A percentile compares a stretch with the other conserved stretches of the same genome.
These are phyloP conservation scores for Anisodus tanguticus DNA, from an alignment of 257 asterid species.

Conservation along the genomic window DNA sequence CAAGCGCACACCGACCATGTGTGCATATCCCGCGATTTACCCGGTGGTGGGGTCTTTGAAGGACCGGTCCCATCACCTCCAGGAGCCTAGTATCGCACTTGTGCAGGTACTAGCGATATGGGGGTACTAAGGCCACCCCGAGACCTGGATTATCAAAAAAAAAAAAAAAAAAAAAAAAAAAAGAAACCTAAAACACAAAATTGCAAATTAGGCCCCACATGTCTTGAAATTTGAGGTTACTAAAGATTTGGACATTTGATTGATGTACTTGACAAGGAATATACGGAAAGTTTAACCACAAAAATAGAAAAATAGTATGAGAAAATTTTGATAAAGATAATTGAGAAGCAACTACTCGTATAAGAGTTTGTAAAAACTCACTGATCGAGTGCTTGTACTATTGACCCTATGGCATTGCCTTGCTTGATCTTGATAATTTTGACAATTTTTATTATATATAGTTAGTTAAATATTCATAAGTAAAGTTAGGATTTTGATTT, in stretches of 20 bases:
- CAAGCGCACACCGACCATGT: too few relatives aligned
- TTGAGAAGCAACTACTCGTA: not conserved
- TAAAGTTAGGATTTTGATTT: too few relatives aligned
- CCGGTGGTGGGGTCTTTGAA: too few relatives aligned
- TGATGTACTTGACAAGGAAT: not conserved
- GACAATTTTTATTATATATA: not conserved
- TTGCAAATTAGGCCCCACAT: not conserved
- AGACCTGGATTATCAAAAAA: too few relatives aligned
- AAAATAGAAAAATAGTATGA: not conserved
- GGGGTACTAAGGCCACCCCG: too few relatives aligned
- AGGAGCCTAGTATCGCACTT: too few relatives aligned
- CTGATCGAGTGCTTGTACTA: not conserved
- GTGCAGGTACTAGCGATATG: too few relatives aligned
- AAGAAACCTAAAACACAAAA: not conserved
- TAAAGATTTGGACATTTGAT: not conserved
- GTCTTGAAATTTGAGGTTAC: not conserved
- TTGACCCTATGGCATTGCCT: not conserved
- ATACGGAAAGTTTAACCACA: conserved; percentile 9
- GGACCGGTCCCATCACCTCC: too few relatives aligned
- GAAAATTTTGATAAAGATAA: not conserved
- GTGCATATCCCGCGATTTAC: too few relatives aligned
- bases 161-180: too few relatives aligned
- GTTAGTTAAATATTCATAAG: not conserved
- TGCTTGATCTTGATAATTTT: not conserved
- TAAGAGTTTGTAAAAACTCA: not conserved